phyloP scores from a whole-genome alignment of 2,329 filamentous ascomycete genomes.

The Ceratocystis albifundus region DNA sequence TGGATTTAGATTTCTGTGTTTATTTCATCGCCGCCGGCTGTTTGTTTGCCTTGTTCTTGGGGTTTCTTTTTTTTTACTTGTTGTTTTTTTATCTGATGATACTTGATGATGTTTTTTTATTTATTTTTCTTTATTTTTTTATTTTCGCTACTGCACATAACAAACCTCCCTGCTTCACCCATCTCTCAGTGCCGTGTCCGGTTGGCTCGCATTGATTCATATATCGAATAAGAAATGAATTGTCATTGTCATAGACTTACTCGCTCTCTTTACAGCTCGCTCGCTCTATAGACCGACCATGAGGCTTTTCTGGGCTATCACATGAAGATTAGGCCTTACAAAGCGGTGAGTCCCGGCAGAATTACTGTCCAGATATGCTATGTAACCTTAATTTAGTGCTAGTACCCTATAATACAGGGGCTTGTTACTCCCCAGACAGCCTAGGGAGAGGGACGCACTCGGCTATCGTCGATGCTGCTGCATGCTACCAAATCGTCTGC shows the following conservation, averaged over 20 bases:
- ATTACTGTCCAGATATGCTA: background rate
- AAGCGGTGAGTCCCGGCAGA: conserved; percentile 14
- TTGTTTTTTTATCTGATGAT: conserved; percentile 9
- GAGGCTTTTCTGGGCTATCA: background rate
- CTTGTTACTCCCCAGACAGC: background rate
- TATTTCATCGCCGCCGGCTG: background rate
- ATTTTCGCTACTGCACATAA: conserved; percentile 6
- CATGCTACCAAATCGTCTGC: background rate
- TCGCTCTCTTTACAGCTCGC: background rate
- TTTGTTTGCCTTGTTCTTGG: background rate
- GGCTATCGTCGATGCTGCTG: conserved; percentile 3
- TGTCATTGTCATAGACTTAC: background rate
- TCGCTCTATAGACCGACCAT: no score
- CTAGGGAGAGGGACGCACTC: background rate
- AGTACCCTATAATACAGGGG: background rate
- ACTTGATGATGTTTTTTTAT: background rate
- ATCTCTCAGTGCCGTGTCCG: background rate
- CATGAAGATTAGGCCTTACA: background rate
- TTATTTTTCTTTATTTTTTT: background rate
- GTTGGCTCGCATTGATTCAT: no score
- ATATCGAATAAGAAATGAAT: background rate
- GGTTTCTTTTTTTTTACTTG: background rate
- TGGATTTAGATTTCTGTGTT: conserved; percentile 9
- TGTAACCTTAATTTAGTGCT: background rate
- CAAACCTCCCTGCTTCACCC: background rate